These are phyloP conservation scores for Moesziomyces antarcticus DNA, from an alignment of 1,284 basidiomycete genomes.

Conservation along the genomic window DNA sequence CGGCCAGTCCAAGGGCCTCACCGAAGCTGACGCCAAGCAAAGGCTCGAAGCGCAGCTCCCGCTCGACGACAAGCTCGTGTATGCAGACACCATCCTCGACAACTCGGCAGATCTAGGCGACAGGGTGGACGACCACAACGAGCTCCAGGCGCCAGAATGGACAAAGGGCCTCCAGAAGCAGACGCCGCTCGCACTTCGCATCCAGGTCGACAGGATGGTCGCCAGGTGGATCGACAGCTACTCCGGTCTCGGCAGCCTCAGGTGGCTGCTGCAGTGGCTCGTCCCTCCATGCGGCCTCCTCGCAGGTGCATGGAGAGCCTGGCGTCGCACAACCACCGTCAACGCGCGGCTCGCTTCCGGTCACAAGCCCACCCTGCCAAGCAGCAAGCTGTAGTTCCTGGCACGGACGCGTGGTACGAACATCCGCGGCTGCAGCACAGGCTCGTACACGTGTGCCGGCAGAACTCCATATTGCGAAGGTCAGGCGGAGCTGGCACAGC, in stretches of 20 bases:
- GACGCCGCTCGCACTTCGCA: constrained; percentile 66
- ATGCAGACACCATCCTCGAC: constrained; percentile 88
- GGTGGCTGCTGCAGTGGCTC: constrained; percentile 79
- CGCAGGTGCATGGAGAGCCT: constrained; percentile 62
- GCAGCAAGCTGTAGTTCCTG: constrained; percentile 28
- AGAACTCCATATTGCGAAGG: constrained; percentile 4
- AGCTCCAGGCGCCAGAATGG: constrained; percentile 15
- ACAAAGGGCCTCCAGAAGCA: constrained; percentile 16
- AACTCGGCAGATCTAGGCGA: constrained; percentile 78
- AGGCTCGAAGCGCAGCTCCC: constrained; percentile 85
- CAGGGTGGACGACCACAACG: background rate
- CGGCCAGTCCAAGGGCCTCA: constrained; percentile 67
- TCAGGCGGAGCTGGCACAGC: too few relatives aligned
- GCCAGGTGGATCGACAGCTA: constrained; percentile 69
- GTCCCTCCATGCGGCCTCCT: constrained; percentile 78
- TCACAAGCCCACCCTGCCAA: constrained; percentile 11
- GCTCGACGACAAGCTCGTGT: constrained; percentile 80
- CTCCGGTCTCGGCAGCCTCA: constrained; percentile 74
- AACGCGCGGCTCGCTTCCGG: constrained; percentile 20
- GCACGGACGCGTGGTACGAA: too few relatives aligned
- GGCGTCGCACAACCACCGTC: constrained; percentile 19
- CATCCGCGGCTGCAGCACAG: background rate
- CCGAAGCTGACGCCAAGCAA: constrained; percentile 73
- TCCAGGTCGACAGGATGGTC: constrained; percentile 78
- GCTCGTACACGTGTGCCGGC: background rate